phyloP scores from a whole-genome alignment of 345 rosid genomes.

The Balakata baccata region DNA sequence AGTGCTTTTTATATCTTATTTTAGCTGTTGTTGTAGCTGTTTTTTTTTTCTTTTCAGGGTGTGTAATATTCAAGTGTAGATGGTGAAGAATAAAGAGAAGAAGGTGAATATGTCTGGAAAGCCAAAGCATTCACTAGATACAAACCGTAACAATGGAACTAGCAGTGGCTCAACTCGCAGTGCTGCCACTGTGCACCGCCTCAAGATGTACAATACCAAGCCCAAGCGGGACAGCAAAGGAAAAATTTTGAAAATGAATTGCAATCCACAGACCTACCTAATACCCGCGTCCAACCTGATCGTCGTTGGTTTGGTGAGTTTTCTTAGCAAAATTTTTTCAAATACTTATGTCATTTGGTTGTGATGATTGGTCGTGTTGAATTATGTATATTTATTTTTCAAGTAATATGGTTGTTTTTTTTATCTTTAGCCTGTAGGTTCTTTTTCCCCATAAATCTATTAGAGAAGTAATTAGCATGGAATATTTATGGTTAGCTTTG shows the following conservation, averaged over 20 bases:
- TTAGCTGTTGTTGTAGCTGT: no score
- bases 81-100: slow-evolving; percentile 52
- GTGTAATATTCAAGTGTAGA: not conserved
- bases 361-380: not conserved
- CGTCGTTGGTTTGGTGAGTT: slow-evolving; percentile 81
- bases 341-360: not conserved
- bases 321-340: not conserved
- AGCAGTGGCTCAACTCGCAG: slow-evolving; percentile 23
- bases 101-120: slow-evolving; percentile 71
- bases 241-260: slow-evolving; percentile 57
- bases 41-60: no score
- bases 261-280: slow-evolving; percentile 73
- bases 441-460: no score
- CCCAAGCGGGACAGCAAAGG: slow-evolving; percentile 61
- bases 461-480: not conserved
- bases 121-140: slow-evolving; percentile 95
- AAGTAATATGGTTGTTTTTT: no score
- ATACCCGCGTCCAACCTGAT: slow-evolving; percentile 76
- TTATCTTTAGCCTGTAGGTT: no score
- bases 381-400: no score
- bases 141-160: slow-evolving; percentile 47
- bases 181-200: slow-evolving; percentile 79
- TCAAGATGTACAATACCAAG: slow-evolving; percentile 72
- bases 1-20: no score
- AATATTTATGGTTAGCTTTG: not conserved